Conservation (phyloP, 257 asterid genomes). For the Nicotiana attenuata region DNA sequence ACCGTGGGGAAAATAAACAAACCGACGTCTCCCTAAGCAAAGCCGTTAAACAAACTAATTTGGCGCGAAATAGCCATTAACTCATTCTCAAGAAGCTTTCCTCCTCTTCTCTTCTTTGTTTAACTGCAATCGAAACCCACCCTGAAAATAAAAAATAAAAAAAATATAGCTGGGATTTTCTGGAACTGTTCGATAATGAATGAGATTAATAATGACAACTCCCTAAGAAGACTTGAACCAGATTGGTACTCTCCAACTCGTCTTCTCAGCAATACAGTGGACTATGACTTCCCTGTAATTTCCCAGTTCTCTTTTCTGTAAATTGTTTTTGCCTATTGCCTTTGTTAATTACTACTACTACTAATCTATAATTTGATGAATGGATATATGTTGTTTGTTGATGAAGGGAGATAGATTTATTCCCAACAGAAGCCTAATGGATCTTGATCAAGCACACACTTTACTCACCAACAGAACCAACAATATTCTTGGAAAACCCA, state of each 20-base stretch:
- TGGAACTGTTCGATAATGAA: slow-evolving; percentile 31
- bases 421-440: slow-evolving; percentile 84
- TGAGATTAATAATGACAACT: slow-evolving; percentile 33
- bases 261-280: slow-evolving; percentile 55
- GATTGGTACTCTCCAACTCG: slow-evolving; percentile 87
- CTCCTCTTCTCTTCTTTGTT: background rate
- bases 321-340: no score
- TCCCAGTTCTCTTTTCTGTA: background rate
- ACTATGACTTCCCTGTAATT: slow-evolving; percentile 63
- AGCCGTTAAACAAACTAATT: background rate
- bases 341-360: background rate
- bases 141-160: background rate
- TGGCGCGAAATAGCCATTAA: slow-evolving; percentile 1
- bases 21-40: background rate
- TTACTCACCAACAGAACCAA: slow-evolving; percentile 13
- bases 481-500: slow-evolving; percentile 16
- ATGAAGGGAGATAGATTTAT: slow-evolving; percentile 83
- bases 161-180: background rate
- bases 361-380: background rate
- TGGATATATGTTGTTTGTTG: background rate
- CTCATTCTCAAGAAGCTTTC: slow-evolving; percentile 4
- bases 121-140: background rate
- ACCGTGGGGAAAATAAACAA: background rate
- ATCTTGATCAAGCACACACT: slow-evolving; percentile 69
- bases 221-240: slow-evolving; percentile 32